A percentile compares a stretch with the other conserved stretches of the same genome.
Conservation (phyloP, 768 basidiomycete species). For the Scleroderma bovista region DNA sequence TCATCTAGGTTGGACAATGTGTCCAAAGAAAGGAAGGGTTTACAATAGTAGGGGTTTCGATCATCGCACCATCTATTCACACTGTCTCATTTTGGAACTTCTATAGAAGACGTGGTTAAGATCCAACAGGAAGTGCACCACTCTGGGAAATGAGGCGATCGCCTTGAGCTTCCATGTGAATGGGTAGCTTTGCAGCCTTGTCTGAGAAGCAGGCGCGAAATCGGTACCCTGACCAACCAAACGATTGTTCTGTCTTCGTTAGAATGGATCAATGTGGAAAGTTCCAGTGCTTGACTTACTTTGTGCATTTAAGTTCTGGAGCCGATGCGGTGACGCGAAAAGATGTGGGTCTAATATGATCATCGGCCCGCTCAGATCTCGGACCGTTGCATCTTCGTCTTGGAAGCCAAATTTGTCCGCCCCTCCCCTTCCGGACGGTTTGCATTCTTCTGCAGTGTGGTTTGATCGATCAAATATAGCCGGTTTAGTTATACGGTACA, state of each 20-base stretch:
- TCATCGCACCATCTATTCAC: no score
- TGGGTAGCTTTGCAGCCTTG: no score
- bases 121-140: no score
- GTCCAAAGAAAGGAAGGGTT: background rate
- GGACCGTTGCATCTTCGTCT: background rate
- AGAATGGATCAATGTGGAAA: slow-evolving; percentile 12
- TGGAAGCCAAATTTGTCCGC: background rate
- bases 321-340: slow-evolving; percentile 18
- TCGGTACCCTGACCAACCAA: no score
- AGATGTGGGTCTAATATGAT: background rate
- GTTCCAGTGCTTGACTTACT: slow-evolving; percentile 19
- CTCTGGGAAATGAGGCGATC: no score
- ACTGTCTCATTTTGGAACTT: no score
- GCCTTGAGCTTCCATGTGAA: no score
- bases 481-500: background rate
- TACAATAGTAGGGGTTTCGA: no score
- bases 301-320: slow-evolving; percentile 11
- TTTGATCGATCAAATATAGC: background rate
- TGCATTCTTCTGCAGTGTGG: background rate
- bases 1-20: background rate
- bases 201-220: no score
- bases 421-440: background rate
- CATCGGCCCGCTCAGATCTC: background rate
- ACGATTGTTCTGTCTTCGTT: no score
- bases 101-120: no score